Evolutionary conservation across 345 rosid genomes (phyloP).

Genomic region (Populus pruinosa): DNA sequence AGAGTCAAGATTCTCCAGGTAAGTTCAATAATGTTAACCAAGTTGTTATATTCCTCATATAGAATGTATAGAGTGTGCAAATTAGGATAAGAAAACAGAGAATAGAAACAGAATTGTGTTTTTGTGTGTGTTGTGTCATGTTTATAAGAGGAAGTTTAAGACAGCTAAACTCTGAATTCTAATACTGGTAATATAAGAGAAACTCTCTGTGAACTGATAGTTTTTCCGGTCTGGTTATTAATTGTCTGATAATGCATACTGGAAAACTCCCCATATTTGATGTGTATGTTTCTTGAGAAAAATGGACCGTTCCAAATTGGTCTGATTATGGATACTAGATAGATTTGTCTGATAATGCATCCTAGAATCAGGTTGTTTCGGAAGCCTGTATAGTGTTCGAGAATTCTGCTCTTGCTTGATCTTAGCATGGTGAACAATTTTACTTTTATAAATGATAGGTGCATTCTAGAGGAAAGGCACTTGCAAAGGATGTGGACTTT

Average conservation of each 20-base stretch:
- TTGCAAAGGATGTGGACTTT: conserved; percentile 93
- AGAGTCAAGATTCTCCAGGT: conserved; percentile 93
- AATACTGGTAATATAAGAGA: background rate
- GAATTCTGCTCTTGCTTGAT: background rate
- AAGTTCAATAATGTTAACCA: background rate
- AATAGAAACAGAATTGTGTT: background rate
- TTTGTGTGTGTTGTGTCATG: background rate
- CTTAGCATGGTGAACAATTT: background rate
- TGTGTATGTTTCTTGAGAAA: background rate
- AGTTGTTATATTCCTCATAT: background rate
- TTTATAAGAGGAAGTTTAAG: background rate
- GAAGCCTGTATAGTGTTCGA: no score
- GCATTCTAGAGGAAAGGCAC: conserved; percentile 95
- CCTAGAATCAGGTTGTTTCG: background rate
- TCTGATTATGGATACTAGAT: background rate
- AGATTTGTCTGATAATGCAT: background rate
- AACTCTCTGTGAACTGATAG: background rate
- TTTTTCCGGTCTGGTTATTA: background rate
- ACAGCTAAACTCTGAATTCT: background rate
- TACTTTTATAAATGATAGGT: conserved; percentile 42
- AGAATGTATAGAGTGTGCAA: background rate
- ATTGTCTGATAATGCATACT: background rate
- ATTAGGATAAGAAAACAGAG: background rate
- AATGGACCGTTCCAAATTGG: background rate
- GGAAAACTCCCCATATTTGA: background rate